These are phyloP conservation scores for Lactarius indigo DNA, from an alignment of 768 basidiomycete species.

Conservation along the genomic window DNA sequence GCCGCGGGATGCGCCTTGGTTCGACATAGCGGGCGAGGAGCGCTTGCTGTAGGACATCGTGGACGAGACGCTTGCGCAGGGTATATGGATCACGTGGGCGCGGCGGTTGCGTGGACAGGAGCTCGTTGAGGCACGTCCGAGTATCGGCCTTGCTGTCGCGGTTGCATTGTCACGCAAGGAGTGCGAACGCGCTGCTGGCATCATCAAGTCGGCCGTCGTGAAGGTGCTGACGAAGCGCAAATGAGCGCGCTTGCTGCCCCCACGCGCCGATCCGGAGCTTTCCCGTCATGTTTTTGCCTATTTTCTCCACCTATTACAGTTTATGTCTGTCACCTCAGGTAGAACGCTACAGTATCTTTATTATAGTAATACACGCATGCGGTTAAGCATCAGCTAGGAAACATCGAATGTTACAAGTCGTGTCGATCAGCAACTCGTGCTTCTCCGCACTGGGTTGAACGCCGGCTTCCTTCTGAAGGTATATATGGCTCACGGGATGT, in stretches of 20 bases:
- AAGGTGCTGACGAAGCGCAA: slow-evolving; percentile 61
- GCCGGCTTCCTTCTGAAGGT: no score
- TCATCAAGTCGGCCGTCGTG: no score
- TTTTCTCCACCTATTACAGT: background rate
- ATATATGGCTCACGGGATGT: no score
- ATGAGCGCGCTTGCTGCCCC: slow-evolving; percentile 26
- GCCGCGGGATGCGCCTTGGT: slow-evolving; percentile 44
- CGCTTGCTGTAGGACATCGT: slow-evolving; percentile 85
- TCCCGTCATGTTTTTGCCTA: background rate
- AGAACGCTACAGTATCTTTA: background rate
- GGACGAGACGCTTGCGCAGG: slow-evolving; percentile 77
- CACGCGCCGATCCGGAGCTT: background rate
- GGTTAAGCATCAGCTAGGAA: background rate
- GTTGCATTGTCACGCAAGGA: slow-evolving; percentile 61
- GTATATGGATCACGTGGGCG: slow-evolving; percentile 42
- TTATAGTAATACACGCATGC: no score
- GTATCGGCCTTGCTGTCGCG: no score
- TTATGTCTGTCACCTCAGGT: no score
- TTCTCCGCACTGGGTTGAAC: no score
- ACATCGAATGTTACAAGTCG: no score
- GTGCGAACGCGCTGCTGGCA: no score
- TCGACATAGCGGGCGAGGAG: slow-evolving; percentile 70
- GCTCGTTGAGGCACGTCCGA: slow-evolving; percentile 45
- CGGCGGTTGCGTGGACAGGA: no score
- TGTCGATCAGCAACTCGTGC: no score